phyloP scores from a whole-genome alignment of 257 asterid species.

The Nicotiana undulata region DNA sequence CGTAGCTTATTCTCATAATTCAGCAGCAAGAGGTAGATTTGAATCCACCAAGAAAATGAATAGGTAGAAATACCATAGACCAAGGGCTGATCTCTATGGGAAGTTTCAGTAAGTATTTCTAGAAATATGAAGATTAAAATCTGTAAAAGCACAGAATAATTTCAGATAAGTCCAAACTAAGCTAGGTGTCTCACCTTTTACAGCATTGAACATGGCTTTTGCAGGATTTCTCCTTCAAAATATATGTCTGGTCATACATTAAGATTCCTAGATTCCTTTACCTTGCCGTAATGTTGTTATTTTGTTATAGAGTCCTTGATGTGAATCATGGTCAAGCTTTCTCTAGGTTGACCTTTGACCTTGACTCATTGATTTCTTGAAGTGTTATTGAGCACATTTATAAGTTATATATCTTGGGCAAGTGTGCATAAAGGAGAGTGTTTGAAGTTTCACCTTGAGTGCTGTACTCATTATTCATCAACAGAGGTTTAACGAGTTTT shows the following conservation, averaged over 20 bases:
- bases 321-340: conserved; percentile 3
- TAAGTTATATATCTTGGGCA: neutral
- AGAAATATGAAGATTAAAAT: neutral
- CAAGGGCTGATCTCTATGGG: neutral
- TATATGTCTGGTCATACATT: neutral
- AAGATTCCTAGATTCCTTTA: conserved; percentile 1
- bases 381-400: neutral
- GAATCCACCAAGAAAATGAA: neutral
- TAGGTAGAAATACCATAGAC: neutral
- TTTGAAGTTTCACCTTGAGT: neutral
- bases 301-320: neutral
- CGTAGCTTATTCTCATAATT: neutral
- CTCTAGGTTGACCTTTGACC: neutral
- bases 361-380: neutral
- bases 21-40: neutral
- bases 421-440: neutral
- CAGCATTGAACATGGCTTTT: neutral
- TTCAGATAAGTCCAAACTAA: neutral
- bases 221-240: neutral
- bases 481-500: neutral
- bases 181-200: neutral
- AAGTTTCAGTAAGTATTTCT: neutral
- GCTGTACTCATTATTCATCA: neutral
- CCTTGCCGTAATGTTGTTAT: neutral
- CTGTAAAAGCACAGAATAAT: neutral